Evolutionary conservation across 345 rosid genomes (phyloP), one percentile per base, ranked within the genome.

Genomic region (Microcos paniculata): DNA sequence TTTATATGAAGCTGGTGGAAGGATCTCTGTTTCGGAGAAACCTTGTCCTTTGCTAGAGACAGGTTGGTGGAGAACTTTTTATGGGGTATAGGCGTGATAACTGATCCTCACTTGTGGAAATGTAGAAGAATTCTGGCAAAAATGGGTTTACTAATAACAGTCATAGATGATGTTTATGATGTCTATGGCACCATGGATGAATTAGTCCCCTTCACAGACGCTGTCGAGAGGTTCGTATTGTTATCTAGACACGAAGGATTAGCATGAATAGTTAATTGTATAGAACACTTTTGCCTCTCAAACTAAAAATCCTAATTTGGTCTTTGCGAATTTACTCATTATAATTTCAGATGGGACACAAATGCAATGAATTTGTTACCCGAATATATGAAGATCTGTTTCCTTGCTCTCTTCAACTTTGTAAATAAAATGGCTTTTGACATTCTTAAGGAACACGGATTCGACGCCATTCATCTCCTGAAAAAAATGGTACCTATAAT

Each of bases 231-330:
- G 80, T 81, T 45, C 5, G 38, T 49, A 21, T 5, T 38, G 31
- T 19, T 1, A 10, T 52, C 21, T n/a, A n/a, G n/a, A n/a, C n/a
- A n/a, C n/a, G n/a, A n/a, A n/a, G n/a, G n/a, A n/a, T n/a, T n/a
- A 13, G 1, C 4, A 15, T 62, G 40, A 8, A 3, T 33, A 3
- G 16, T 4, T 10, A 10, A 12, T 38, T 21, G 63, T 59, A 72
- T 87, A 86, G 90, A 84, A 87, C 64, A 58, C 74, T 83, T 79
- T 63, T 88, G 73, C 76, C 77, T 84, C n/a, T 38, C 77, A n/a
- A n/a, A n/a, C n/a, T n/a, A n/a, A n/a, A n/a, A n/a, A n/a, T n/a
- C n/a, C n/a, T n/a, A n/a, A n/a, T n/a, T n/a, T n/a, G n/a, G n/a
- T 19, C 74, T 88, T 8, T 24, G 73, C 69, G 81, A 82, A 24